These are phyloP conservation scores for Panicum hallii DNA, from an alignment of 202 grass and related monocot genomes.

Conservation along the genomic window DNA sequence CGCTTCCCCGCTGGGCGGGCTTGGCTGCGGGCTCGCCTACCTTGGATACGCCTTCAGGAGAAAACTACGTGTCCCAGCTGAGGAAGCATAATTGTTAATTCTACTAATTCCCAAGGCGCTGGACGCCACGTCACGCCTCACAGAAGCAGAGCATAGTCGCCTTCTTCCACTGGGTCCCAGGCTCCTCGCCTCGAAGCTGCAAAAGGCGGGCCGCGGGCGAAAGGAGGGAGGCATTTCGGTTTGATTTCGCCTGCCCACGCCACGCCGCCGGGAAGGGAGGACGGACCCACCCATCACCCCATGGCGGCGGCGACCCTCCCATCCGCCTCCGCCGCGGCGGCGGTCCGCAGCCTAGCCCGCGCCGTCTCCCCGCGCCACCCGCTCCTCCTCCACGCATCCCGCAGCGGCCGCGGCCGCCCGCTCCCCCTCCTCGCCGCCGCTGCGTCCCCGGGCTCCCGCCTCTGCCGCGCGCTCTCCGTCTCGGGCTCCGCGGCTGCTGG, in stretches of 20 bases:
- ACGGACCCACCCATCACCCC: constrained; percentile 1
- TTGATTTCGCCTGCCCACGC: constrained; percentile 19
- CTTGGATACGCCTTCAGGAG: neutral
- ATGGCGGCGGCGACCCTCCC: constrained; percentile 14
- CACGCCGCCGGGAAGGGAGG: neutral
- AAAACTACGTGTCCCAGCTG: too few relatives aligned
- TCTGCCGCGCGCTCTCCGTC: constrained; percentile 30
- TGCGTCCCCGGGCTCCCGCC: neutral
- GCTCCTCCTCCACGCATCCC: constrained; percentile 38
- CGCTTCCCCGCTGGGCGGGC: too few relatives aligned
- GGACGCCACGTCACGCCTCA: constrained; percentile 36
- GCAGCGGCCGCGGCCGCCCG: neutral
- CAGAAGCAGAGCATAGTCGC: constrained; percentile 13
- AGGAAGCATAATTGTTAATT: too few relatives aligned
- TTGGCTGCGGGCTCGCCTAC: too few relatives aligned
- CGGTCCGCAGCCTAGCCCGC: constrained; percentile 15
- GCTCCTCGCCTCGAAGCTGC: neutral
- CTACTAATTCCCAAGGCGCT: too few relatives aligned
- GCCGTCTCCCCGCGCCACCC: constrained; percentile 8
- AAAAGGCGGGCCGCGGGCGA: neutral
- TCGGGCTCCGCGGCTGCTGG: neutral
- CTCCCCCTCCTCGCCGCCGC: neutral
- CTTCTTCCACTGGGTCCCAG: neutral
- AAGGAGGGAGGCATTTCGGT: neutral
- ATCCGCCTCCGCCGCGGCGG: neutral